Evolutionary conservation across 2,329 filamentous ascomycete species (phyloP).

Genomic region (Cordyceps militaris): DNA sequence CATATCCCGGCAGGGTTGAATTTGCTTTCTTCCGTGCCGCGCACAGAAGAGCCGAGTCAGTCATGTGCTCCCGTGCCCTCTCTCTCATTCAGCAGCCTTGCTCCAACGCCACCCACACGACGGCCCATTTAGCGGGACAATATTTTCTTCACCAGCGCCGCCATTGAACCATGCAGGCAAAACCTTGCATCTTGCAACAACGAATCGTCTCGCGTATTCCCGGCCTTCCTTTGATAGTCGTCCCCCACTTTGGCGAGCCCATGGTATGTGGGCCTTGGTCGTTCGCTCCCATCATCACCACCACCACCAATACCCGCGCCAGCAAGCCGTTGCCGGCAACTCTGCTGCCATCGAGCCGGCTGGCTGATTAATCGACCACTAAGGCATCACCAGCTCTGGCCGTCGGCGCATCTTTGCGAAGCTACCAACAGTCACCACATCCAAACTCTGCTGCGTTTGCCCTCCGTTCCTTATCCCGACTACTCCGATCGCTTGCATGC

Average conservation of each 20-base stretch:
- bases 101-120: background rate
- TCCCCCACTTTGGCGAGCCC: background rate
- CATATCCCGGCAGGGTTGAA: background rate
- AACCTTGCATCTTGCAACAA: background rate
- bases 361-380: background rate
- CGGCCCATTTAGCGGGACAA: background rate
- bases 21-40: background rate
- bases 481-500: constrained; percentile 8
- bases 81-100: background rate
- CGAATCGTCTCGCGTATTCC: background rate
- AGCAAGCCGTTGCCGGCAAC: background rate
- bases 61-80: background rate
- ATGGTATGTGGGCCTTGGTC: background rate
- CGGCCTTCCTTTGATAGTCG: background rate
- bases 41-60: background rate
- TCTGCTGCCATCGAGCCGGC: background rate
- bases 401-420: background rate
- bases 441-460: too few species aligned
- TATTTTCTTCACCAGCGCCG: background rate
- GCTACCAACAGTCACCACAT: background rate
- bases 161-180: background rate
- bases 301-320: background rate
- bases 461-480: background rate
- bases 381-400: background rate
- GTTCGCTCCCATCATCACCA: background rate